These are phyloP conservation scores for Iris pallida DNA, from an alignment of 116 monocot genomes.

Conservation along the genomic window DNA sequence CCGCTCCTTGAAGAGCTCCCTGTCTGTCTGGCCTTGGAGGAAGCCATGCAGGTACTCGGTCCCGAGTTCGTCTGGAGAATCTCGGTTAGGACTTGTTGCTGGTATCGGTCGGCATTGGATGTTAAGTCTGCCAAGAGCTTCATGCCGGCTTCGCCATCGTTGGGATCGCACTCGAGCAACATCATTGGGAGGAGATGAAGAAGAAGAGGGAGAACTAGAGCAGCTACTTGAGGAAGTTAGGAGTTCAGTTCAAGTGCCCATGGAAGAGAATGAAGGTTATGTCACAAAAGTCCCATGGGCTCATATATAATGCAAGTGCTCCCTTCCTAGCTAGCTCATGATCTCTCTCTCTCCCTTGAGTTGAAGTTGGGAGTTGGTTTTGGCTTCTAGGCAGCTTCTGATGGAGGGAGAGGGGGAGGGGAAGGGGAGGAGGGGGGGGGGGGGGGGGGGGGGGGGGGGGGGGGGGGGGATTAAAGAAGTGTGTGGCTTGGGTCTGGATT, in stretches of 20 bases:
- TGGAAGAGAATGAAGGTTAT: constrained; percentile 9
- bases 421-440: too few relatives aligned
- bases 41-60: constrained; percentile 49
- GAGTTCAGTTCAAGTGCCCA: background rate
- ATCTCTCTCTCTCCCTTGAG: background rate
- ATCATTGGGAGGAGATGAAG: constrained; percentile 1
- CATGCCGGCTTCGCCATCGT: constrained; percentile 35
- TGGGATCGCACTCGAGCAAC: constrained; percentile 44
- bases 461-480: constrained; percentile 10
- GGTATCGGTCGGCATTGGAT: constrained; percentile 30
- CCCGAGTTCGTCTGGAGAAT: constrained; percentile 35
- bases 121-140: constrained; percentile 48
- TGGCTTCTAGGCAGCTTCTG: constrained; percentile 38
- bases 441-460: too few relatives aligned
- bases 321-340: too few relatives aligned
- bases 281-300: background rate
- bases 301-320: constrained; percentile 8
- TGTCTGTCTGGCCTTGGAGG: constrained; percentile 15
- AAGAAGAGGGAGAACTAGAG: background rate
- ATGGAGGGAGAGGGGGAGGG: constrained; percentile 5
- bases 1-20: constrained; percentile 35
- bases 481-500: constrained; percentile 11
- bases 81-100: constrained; percentile 37
- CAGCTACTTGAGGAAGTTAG: background rate
- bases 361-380: constrained; percentile 3